Base-by-base conservation (phyloP, 192 early-diverging fungal genomes). In the Gigaspora rosea region DNA sequence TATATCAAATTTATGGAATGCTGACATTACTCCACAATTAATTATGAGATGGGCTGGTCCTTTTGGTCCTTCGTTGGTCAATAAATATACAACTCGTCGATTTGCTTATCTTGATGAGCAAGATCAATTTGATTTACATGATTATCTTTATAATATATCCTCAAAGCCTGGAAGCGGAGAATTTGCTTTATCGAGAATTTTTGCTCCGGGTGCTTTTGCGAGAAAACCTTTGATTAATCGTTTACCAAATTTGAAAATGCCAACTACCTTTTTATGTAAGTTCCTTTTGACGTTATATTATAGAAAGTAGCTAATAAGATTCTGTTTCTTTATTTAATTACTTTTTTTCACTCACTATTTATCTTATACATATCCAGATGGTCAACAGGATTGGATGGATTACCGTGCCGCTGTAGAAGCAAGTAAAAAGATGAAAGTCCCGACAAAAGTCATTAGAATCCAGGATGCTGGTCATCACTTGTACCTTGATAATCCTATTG, bases 331-430 rank as follows among this genome's bases (percentile, higher is more conserved):
- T 7, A 3, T 3, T 41, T 41, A 3, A 41, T 41, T 6, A 41
- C 41, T 47, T 22, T 46, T 47, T 27, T 7, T 33, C 15, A 22
- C 46, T 50, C 64, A 67, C 51, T 59, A 58, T 18, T 54, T 41
- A 16, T 78, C 11, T 35, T 48, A 36, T 12, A n/a, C 46, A 54
- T n/a, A 12, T n/a, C 75, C 41, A 84, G 82, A 95, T 71, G 94
- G 94, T n/a, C 82, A 82, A 22, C 79, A 83, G 46, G 95, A 97
- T 86, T 97, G 96, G 96, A 95, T 97, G 93, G 94, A 97, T 77
- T 90, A 90, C 80, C 81, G 83, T 20, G 87, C 90, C 27, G 94
- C 91, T 58, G 82, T 91, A 52, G 80, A 87, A 57, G 92, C 88
- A 20, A 85, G 80, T n/a, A 81, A 82, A 18, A 80, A 80, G 3